phyloP scores from a whole-genome alignment of 306 rosid genomes.

The Inga laurina region DNA sequence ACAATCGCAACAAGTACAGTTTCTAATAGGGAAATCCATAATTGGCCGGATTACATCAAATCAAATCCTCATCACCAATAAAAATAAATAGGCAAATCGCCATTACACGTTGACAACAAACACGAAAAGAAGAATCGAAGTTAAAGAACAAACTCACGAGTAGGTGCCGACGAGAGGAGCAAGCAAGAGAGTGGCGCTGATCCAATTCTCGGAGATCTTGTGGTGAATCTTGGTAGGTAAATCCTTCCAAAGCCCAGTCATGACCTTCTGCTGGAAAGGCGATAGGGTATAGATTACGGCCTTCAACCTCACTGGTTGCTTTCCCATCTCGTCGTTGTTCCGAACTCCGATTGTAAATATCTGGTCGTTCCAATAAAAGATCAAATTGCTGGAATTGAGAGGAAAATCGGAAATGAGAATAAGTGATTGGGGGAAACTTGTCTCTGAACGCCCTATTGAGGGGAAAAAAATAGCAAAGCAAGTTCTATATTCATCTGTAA shows the following conservation, averaged over 20 bases:
- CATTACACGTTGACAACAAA: background rate
- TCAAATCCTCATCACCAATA: background rate
- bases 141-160: constrained; percentile 37
- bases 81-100: background rate
- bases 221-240: constrained; percentile 75
- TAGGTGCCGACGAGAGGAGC: constrained; percentile 63
- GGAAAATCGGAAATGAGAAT: background rate
- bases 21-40: background rate
- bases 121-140: background rate
- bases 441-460: background rate
- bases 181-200: constrained; percentile 69
- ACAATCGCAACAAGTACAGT: background rate
- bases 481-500: no score
- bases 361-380: background rate
- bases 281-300: constrained; percentile 80
- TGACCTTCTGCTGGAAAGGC: constrained; percentile 92
- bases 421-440: background rate
- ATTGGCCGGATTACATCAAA: background rate
- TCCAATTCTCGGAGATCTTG: constrained; percentile 91
- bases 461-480: no score
- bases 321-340: constrained; percentile 56
- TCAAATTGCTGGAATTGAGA: background rate
- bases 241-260: constrained; percentile 84
- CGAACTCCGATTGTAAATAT: background rate
- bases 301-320: constrained; percentile 68